Evolutionary conservation across 225 moss, liverwort and hornwort species (phyloP).

Genomic region (Marchantia polymorpha): DNA sequence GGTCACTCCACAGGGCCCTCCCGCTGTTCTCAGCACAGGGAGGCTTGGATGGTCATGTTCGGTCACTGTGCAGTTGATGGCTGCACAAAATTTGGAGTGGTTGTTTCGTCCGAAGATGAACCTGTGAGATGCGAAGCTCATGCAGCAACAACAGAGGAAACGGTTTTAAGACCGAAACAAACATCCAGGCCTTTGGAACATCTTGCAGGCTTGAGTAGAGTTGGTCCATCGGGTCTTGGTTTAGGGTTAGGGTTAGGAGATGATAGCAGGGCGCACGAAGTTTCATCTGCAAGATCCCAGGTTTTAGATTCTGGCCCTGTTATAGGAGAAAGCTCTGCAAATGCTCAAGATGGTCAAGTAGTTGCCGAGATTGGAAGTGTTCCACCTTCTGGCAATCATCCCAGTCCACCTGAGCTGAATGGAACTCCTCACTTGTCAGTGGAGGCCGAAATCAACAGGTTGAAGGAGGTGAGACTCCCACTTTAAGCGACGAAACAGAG

Average conservation of each 20-base stretch:
- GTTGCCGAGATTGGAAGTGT: neutral
- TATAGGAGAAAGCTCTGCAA: slow-evolving; percentile 13
- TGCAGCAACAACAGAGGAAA: slow-evolving; percentile 14
- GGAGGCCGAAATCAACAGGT: slow-evolving; percentile 16
- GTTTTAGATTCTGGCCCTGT: slow-evolving; percentile 3
- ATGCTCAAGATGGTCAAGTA: slow-evolving; percentile 9
- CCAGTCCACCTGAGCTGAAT: slow-evolving; percentile 13
- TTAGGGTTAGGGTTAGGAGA: slow-evolving; percentile 32
- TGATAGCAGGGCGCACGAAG: slow-evolving; percentile 11
- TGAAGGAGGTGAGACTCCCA: slow-evolving; percentile 23
- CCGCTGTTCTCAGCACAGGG: slow-evolving; percentile 22
- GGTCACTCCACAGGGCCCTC: slow-evolving; percentile 32
- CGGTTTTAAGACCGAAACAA: neutral
- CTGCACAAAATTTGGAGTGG: slow-evolving; percentile 23
- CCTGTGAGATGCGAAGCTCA: slow-evolving; percentile 24
- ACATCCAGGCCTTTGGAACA: slow-evolving; percentile 12
- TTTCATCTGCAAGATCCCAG: neutral
- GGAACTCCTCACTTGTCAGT: slow-evolving; percentile 15
- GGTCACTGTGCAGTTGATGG: slow-evolving; percentile 19
- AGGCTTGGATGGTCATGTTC: slow-evolving; percentile 33
- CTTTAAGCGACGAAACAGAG: neutral
- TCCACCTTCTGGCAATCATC: neutral
- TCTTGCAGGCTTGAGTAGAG: slow-evolving; percentile 6
- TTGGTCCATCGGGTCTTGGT: slow-evolving; percentile 12
- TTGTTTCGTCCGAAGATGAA: slow-evolving; percentile 20